Base-by-base conservation (phyloP, 2,329 filamentous ascomycete genomes). In the Arthrobotrys pseudoclavata region DNA sequence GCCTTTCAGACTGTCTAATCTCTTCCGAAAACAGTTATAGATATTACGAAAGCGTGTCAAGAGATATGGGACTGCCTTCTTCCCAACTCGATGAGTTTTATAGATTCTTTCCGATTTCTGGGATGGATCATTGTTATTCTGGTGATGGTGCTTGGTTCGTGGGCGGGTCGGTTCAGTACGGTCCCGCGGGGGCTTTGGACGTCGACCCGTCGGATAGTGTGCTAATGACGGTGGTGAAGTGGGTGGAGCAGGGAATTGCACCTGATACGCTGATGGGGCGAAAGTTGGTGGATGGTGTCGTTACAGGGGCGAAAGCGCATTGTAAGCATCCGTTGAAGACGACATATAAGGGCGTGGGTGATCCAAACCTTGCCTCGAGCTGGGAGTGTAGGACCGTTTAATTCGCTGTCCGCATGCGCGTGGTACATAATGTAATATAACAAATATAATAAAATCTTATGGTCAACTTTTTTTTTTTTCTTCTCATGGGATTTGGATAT, bases 181-280 rank as follows among this genome's bases (percentile, higher is more conserved):
- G 24, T 22, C 5, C 57, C 7, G n/a, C 52, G 5, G 74, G 74
- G 4, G 74, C 67, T 26, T 42, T 63, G 37, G 10, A 53, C 26
- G 55, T 77, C 24, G 61, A 70, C 31, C 67, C 74, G 2, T 22
- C 45, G 15, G 67, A 71, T 20, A 57, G 74, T 6, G 69, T 67
- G 13, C 83, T 89, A 50, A 83, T 85, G 79, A 85, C 86, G 7
- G 82, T 88, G 76, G 84, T 87, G 18, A 80, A 82, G 22, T 88
- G 86, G 86, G 85, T 87, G 1, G 86, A 87, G 79, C 80, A 85
- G 10, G 85, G 83, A 0, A 81, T 79, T 10, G 82, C 82, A 2
- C 83, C 83, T 0, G 80, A 82, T 40, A 79, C 80, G 7, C 79
- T 84, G 45, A 81, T 83, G 22, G 74, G 74, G 4, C 29, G 53